A percentile compares a stretch with the other conserved stretches of the same genome.
phyloP scores from a whole-genome alignment of 352 stramenopile genomes.

The Pythium oligandrum region DNA sequence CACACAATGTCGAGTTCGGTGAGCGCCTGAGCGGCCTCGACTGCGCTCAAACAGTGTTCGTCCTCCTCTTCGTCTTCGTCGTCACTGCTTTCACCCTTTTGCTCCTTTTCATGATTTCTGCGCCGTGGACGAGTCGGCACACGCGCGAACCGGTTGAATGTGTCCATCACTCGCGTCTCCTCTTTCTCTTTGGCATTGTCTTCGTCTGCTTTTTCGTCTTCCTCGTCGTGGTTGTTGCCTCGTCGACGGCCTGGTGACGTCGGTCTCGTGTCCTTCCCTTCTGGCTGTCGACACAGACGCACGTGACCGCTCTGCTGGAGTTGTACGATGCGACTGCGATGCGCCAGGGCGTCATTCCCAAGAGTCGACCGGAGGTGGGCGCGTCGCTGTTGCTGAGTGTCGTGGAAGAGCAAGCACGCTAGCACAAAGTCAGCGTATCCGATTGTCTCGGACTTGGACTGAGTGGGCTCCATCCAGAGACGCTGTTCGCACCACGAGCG shows the following conservation, averaged over 20 bases:
- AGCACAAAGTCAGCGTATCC: slow-evolving; percentile 57
- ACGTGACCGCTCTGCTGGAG: slow-evolving; percentile 69
- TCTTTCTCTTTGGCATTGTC: slow-evolving; percentile 12
- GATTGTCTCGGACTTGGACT: slow-evolving; percentile 11
- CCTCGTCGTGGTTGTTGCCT: not conserved
- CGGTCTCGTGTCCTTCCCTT: not conserved
- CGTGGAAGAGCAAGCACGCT: slow-evolving; percentile 47
- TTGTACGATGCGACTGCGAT: slow-evolving; percentile 63
- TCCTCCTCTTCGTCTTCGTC: slow-evolving; percentile 21
- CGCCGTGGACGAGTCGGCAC: not conserved
- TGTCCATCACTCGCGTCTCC: slow-evolving; percentile 1
- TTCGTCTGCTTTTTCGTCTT: slow-evolving; percentile 1
- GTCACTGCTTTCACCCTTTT: slow-evolving; percentile 27
- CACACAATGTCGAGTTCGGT: slow-evolving; percentile 59
- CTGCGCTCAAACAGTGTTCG: slow-evolving; percentile 19
- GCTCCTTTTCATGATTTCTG: slow-evolving; percentile 15
- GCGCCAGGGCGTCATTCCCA: slow-evolving; percentile 33
- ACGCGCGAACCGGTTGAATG: slow-evolving; percentile 20
- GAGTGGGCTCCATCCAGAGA: slow-evolving; percentile 1
- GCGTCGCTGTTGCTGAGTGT: slow-evolving; percentile 17
- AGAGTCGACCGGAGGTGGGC: slow-evolving; percentile 17
- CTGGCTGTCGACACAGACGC: slow-evolving; percentile 37
- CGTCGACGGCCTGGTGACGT: not conserved
- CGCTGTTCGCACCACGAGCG: slow-evolving; percentile 11
- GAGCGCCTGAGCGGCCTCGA: slow-evolving; percentile 64